Evolutionary conservation across 495 filamentous ascomycete genomes (phyloP), one percentile per base, ranked within the genome.

Genomic region (Neurospora tetrasperma): DNA sequence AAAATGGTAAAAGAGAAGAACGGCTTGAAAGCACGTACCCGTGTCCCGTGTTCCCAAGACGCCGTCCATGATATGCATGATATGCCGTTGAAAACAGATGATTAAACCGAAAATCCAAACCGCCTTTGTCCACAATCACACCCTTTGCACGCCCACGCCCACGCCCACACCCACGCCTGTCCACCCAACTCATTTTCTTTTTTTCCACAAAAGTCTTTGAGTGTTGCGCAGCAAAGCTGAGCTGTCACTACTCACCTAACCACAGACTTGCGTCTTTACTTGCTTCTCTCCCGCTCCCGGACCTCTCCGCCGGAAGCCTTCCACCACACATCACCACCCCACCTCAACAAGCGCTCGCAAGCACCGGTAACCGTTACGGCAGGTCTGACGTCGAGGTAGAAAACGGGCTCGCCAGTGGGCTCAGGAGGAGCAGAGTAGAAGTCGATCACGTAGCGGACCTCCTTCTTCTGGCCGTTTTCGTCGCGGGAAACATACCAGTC

Each of bases 361-460:
- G 93, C 93, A 12, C 89, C 89, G 0, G 88, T 92, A 2, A 94
- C 94, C 77, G 97, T 94, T n/a, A 97, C 77, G 12, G 96, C 96
- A 14, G 96, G 96, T 73, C 96, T 87, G n/a, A 99, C 96, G 80
- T 99, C 96, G 68, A 99, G 88, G 79, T 90, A 98, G 84, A 99
- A 99, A 8, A 98, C 94, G 3, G 96, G 94, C 77, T 97, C 94
- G 3, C 96, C 96, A 0, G 89, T 94, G 5, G 92, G 90, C 75
- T 99, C 96, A 0, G 92, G 91, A 20, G 90, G 89, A 0, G 89
- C 96, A 9, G 91, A 91, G 82, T 99, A 99, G 81, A 98, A 99
- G 79, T 99, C 96, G 77, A 99, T 99, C 70, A 99, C 91, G 79
- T 99, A 99, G 73, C 96, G 88, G 62, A 97, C 86, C 85, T 98